A percentile compares a stretch with the other conserved stretches of the same genome.
phyloP scores from a whole-genome alignment of 2,329 filamentous ascomycete species.

The Pseudogymnoascus sp. region DNA sequence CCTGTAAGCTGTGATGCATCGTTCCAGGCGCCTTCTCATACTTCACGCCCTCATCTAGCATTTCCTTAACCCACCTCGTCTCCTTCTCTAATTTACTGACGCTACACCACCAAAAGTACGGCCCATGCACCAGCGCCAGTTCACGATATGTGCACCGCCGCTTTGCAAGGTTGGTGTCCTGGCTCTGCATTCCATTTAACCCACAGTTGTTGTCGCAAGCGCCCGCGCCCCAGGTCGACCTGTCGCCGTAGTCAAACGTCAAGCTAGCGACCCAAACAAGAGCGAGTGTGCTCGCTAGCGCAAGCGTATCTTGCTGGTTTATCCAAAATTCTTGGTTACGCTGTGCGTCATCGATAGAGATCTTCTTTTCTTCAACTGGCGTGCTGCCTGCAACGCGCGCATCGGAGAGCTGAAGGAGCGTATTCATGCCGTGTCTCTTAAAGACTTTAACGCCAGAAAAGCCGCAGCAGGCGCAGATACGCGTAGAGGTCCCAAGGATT shows the following conservation, averaged over 20 bases:
- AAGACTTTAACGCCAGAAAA: not conserved
- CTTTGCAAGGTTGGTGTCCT: not conserved
- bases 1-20: too few species aligned
- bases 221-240: not conserved
- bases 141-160: not conserved
- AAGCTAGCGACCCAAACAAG: not conserved
- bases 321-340: not conserved
- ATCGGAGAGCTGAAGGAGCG: not conserved
- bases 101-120: not conserved
- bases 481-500: not conserved
- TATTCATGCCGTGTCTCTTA: not conserved
- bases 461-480: not conserved
- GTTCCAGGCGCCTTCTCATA: slow-evolving; percentile 3
- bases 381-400: not conserved
- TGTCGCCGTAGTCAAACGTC: not conserved
- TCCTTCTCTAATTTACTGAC: not conserved
- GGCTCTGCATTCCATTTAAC: too few species aligned
- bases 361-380: too few species aligned
- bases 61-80: not conserved
- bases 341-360: not conserved
- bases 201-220: too few species aligned
- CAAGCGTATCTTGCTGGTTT: not conserved
- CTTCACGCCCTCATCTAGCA: not conserved
- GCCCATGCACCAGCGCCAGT: not conserved
- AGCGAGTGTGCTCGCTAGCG: not conserved